Percentiles rank a stretch among this genome's conserved stretches.
Conservation (phyloP, 2,329 filamentous ascomycete species). For the Paraphaeosphaeria minitans region DNA sequence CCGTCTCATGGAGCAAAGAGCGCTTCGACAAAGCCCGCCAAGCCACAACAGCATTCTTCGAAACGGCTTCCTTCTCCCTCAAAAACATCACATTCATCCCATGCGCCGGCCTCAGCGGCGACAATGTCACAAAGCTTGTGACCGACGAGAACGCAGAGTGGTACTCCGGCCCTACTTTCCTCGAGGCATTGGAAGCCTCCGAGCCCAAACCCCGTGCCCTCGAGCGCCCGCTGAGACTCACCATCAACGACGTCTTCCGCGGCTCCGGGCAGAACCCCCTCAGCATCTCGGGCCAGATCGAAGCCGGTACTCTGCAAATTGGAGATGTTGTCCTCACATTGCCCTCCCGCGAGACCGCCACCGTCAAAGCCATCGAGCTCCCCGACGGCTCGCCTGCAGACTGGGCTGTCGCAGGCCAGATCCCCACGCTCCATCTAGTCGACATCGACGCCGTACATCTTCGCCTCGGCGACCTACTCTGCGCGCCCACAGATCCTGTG, state of each 20-base stretch:
- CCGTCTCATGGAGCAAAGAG: constrained; percentile 78
- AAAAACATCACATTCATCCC: constrained; percentile 88
- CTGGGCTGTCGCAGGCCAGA: constrained; percentile 93
- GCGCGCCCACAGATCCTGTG: constrained; percentile 70
- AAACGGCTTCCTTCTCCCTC: constrained; percentile 76
- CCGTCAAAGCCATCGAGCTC: constrained; percentile 80
- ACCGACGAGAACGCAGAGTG: constrained; percentile 64
- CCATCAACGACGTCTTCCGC: constrained; percentile 85
- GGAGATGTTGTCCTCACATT: constrained; percentile 81
- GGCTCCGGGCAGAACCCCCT: constrained; percentile 79
- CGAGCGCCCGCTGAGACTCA: constrained; percentile 80
- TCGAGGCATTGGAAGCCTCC: constrained; percentile 84
- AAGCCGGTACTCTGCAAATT: constrained; percentile 80
- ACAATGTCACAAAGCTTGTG: constrained; percentile 74
- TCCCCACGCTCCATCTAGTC: constrained; percentile 79
- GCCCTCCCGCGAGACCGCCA: constrained; percentile 79
- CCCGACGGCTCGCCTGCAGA: constrained; percentile 70
- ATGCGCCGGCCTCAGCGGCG: constrained; percentile 85
- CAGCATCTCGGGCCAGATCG: constrained; percentile 84
- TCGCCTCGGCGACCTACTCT: constrained; percentile 80
- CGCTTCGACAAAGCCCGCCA: constrained; percentile 85
- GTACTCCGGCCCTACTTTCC: constrained; percentile 79
- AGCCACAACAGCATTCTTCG: constrained; percentile 82
- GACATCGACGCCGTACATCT: constrained; percentile 87
- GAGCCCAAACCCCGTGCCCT: constrained; percentile 74